These are phyloP conservation scores for Picochlorum costavermella DNA, from an alignment of 139 green algal species.

Conservation along the genomic window DNA sequence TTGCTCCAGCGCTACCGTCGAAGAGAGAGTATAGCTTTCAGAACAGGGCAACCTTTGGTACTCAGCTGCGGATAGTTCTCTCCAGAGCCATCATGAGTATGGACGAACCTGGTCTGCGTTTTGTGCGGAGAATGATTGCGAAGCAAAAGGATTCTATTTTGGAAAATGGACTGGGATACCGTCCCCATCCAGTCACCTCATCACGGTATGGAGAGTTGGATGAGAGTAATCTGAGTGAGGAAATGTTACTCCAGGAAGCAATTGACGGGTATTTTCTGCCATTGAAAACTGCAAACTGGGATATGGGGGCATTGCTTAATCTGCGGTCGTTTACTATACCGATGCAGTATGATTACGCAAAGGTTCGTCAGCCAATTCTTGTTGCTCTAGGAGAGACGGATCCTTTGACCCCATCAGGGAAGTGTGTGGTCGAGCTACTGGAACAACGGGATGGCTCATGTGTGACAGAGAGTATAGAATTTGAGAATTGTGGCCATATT, in stretches of 20 bases:
- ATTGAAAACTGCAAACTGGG: constrained; percentile 49
- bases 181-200: not conserved
- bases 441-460: not conserved
- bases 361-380: constrained; percentile 10
- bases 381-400: constrained; percentile 18
- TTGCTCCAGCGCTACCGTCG: constrained; percentile 41
- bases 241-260: constrained; percentile 22
- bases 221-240: not conserved
- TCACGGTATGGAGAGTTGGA: not conserved
- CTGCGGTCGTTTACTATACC: constrained; percentile 34
- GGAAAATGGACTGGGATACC: constrained; percentile 27
- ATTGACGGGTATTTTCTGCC: constrained; percentile 51
- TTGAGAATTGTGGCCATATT: constrained; percentile 13
- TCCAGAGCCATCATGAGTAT: constrained; percentile 27
- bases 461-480: not conserved
- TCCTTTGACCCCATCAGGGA: constrained; percentile 4
- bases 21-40: constrained; percentile 22
- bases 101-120: constrained; percentile 42
- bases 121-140: constrained; percentile 38
- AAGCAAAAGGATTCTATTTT: constrained; percentile 28
- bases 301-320: constrained; percentile 38
- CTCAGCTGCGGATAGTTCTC: constrained; percentile 39
- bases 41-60: constrained; percentile 16
- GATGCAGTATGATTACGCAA: constrained; percentile 11
- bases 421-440: constrained; percentile 7